Base-by-base conservation (phyloP, 78 protist species). In the Speleostelium caveatum region DNA sequence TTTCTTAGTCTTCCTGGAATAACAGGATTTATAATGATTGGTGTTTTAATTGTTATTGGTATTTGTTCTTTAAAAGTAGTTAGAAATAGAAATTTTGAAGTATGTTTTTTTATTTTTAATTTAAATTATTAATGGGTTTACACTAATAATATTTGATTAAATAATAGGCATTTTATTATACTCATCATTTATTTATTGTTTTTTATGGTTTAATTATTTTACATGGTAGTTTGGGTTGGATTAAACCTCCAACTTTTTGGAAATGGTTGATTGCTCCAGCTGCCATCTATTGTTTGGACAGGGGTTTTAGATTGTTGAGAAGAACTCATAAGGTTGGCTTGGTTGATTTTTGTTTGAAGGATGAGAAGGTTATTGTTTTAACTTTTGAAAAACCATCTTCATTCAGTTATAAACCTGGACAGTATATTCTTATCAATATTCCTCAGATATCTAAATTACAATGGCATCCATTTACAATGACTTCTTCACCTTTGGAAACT, bases 381-480 rank as follows among this genome's bases (percentile, higher is more conserved):
- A 75, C 41, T 16, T 75, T 75, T 30, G 26, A 24, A 1, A 75
- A 63, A 75, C 85, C 85, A 5, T 35, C 36, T 36, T 59, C 94
- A 4, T 91, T 95, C 75, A 56, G 24, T 8, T 67, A 95, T 77
- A 35, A 77, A 30, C 79, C 98, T 19, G 98, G 98, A 5, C 96
- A 95, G 68, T 97, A 95, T 67, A 22, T 94, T 16, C 94, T 95
- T 62, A 28, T 97, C 8, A 53, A 89, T 65, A 75, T 93, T 33
- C 97, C 98, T 3, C 41, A 65, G n/a, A 41, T 97, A 14, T 51
- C 93, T 21, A 49, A 72, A 24, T 8, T 86, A 8, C 96, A 93
- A 61, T 91, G 97, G 97, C 98, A 97, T 51, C 98, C 98, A 22
- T 95, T 97, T 75, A 97, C 98, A 22, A 94, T 97, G 77, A 75